Evolutionary conservation across 2,329 filamentous ascomycete species (phyloP).

Genomic region (Pseudopyricularia cyperi): DNA sequence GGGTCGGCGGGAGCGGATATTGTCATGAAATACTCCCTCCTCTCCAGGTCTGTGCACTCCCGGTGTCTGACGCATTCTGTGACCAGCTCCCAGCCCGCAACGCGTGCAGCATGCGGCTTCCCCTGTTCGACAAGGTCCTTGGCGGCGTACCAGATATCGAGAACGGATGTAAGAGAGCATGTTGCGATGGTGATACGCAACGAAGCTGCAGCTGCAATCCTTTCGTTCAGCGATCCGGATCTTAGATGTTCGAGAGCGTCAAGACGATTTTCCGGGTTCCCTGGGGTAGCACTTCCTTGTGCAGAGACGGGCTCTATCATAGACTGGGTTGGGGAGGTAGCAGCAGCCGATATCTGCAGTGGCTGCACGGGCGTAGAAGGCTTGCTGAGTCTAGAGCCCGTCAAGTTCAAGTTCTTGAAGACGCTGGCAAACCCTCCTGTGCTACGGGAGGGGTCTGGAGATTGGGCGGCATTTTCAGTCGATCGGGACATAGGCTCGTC

Average conservation of each 20-base stretch:
- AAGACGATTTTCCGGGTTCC: constrained; percentile 27
- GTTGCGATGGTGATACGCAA: constrained; percentile 43
- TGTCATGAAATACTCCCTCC: constrained; percentile 51
- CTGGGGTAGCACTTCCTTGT: background rate
- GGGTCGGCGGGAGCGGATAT: constrained; percentile 40
- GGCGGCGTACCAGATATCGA: constrained; percentile 53
- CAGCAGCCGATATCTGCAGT: constrained; percentile 15
- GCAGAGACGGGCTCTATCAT: constrained; percentile 12
- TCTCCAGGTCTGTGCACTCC: constrained; percentile 51
- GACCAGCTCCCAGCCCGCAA: constrained; percentile 52
- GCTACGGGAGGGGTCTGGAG: constrained; percentile 37
- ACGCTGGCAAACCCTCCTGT: constrained; percentile 47
- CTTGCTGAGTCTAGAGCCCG: constrained; percentile 38
- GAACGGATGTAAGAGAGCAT: constrained; percentile 43
- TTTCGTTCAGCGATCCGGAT: constrained; percentile 35
- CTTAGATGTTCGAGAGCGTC: constrained; percentile 42
- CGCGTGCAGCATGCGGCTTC: constrained; percentile 39
- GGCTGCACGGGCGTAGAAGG: constrained; percentile 28
- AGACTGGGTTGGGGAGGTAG: constrained; percentile 15
- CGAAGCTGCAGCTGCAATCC: constrained; percentile 43
- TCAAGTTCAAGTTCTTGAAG: constrained; percentile 46
- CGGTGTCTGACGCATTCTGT: constrained; percentile 51
- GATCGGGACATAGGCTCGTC: constrained; percentile 47
- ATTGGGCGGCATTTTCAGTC: constrained; percentile 41
- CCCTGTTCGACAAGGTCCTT: constrained; percentile 49